Evolutionary conservation across 768 basidiomycete genomes (phyloP), one percentile per base, ranked within the genome.

Genomic region (Kwoniella dendrophila): DNA sequence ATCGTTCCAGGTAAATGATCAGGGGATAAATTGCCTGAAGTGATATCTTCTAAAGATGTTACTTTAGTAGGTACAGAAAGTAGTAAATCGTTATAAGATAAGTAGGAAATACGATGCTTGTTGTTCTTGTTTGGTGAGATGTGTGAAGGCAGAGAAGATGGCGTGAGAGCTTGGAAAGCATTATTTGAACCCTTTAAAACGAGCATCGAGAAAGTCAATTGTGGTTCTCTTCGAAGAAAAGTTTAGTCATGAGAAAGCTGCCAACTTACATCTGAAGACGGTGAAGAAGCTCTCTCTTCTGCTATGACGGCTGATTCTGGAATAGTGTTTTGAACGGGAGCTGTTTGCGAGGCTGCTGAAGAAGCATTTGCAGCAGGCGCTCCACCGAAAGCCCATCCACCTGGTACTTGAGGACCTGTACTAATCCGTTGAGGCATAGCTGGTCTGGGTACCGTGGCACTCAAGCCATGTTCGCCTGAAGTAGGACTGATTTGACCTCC

Each of bases 71-170:
- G 92, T 0, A 90, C 86, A 0, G 87, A 88, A 0, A 88, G 81
- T 41, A 94, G 85, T 2, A 94, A 83, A 77, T 94, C 92, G 27
- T 87, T 85, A 78, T 93, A 93, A 3, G 90, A 89, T 80, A 94
- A 85, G 82, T 93, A 95, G 0, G 90, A 92, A 55, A 78, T 75
- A 16, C 77, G 75, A 29, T 72, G 70, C 40, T 63, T 62, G n/a
- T n/a, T n/a, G 48, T 67, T 65, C 59, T 67, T 59, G 48, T 60
- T 56, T 11, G 66, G 63, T 12, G 64, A 50, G 59, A 71, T 62
- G 56, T 68, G 72, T 24, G 67, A 56, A 16, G 69, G 67, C 34
- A 75, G 32, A n/a, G 73, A 63, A n/a, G 62, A 20, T 12, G 68
- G 65, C 3, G 63, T 51, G 20, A 51, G 49, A 18, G 49, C 34